Conservation (phyloP, 257 asterid genomes). For the Petrea volubilis region DNA sequence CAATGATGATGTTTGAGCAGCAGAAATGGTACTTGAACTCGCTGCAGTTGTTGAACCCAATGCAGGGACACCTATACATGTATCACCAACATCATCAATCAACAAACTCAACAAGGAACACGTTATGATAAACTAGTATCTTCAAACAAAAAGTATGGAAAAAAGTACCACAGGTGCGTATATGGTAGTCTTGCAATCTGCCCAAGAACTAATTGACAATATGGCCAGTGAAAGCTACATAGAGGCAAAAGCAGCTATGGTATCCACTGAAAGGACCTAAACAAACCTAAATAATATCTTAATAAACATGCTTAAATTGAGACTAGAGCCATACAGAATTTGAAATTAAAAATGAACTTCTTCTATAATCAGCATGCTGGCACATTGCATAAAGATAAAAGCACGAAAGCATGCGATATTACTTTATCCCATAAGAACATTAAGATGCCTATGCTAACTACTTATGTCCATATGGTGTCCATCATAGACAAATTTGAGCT, state of each 20-base stretch:
- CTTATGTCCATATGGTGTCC: background rate
- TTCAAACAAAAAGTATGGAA: background rate
- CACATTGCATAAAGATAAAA: background rate
- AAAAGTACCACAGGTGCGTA: background rate
- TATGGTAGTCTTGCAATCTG: background rate
- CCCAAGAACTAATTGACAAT: background rate
- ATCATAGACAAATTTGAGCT: background rate
- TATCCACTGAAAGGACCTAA: background rate
- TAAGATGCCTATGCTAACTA: background rate
- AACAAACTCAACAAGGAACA: conserved; percentile 10
- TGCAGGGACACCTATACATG: conserved; percentile 36
- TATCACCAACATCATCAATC: conserved; percentile 18
- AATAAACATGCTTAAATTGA: background rate
- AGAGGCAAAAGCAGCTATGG: background rate
- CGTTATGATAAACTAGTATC: background rate
- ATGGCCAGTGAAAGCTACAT: background rate
- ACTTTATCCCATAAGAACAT: background rate
- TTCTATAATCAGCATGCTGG: background rate
- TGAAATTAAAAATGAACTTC: background rate
- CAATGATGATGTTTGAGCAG: conserved; percentile 66
- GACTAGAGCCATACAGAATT: background rate
- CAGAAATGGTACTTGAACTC: conserved; percentile 50
- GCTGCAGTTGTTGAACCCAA: conserved; percentile 49
- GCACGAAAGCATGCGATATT: background rate
- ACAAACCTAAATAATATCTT: background rate